A percentile compares a stretch with the other conserved stretches of the same genome.
These are phyloP conservation scores for Sclerotinia trifoliorum DNA, from an alignment of 2,329 filamentous ascomycete genomes.

Conservation along the genomic window DNA sequence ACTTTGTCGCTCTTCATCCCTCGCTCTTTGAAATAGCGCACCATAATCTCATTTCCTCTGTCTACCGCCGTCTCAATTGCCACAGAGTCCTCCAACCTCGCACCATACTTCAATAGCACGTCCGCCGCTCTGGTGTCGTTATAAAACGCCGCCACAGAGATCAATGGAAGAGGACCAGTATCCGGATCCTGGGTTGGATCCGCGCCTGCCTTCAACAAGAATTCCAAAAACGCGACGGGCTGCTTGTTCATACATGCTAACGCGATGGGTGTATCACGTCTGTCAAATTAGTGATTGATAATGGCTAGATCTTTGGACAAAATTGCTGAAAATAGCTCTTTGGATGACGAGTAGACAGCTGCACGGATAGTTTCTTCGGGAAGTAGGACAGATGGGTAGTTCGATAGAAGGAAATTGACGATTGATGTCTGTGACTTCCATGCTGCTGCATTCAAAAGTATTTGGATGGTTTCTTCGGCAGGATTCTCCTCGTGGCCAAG, in stretches of 20 bases:
- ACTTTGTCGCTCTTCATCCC: neutral
- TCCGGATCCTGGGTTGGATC: conserved; percentile 1
- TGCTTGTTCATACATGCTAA: neutral
- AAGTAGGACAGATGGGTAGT: neutral
- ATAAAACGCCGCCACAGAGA: neutral
- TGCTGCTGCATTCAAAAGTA: neutral
- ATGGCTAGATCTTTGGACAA: neutral
- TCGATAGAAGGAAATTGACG: neutral
- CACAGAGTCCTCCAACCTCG: neutral
- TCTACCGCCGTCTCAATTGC: neutral
- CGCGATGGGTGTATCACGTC: neutral
- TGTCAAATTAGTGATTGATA: neutral
- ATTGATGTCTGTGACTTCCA: neutral
- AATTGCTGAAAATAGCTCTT: neutral
- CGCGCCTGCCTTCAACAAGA: neutral
- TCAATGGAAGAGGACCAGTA: neutral
- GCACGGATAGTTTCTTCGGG: neutral
- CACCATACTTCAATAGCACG: neutral
- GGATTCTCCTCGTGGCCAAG: no score
- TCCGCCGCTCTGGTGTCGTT: neutral
- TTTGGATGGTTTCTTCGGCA: neutral
- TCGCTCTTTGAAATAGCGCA: neutral
- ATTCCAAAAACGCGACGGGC: neutral
- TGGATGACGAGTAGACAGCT: neutral
- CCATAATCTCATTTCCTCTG: neutral